Evolutionary conservation across 1,284 basidiomycete species (phyloP), one percentile per base, ranked within the genome.

Genomic region (Ceratobasidium sp.): DNA sequence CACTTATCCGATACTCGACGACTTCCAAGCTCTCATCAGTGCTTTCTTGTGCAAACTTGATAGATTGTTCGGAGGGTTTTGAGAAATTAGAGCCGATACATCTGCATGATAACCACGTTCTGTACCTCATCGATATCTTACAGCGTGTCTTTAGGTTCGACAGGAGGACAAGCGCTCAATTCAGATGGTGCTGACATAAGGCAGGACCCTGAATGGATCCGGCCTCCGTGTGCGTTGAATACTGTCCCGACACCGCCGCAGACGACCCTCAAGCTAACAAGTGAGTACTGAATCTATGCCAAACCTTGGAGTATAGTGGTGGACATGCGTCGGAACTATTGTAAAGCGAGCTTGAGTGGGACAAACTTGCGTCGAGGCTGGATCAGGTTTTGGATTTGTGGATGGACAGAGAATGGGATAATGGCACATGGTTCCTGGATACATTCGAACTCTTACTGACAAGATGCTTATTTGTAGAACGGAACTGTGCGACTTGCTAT

Each of bases 251-350:
- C 35, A 65, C 22, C 50, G 49, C 49, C 62, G 25, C 22, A 27
- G 50, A 65, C 62, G 50, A 52, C 47, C 62, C 29, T 65, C 50
- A 40, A 54, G 62, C 62, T 50, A 65, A 27, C 38, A 65, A 65
- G 62, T 65, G 38, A 65, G 62, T 65, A 65, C 38, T 43, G 62
- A 65, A 65, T 40, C 34, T 65, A 65, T 65, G 62, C 38, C 8
- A 43, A 3, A 65, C 53, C 42, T 32, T 53, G 35, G 20, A 35
- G 22, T 20, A 38, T 27, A 15, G 34, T 25, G 15, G 3, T 7
- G 20, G 20, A 49, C 8, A 40, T 17, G 38, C 38, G 38, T 40
- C 17, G 38, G 38, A 8, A 40, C 38, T 40, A 17, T 17, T 7
- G 38, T 8, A 40, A 17, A 40, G 17, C 38, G 38, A 40, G 57